Base-by-base conservation (phyloP, 2,329 filamentous ascomycete genomes). In the Arthrobotrys conoides region DNA sequence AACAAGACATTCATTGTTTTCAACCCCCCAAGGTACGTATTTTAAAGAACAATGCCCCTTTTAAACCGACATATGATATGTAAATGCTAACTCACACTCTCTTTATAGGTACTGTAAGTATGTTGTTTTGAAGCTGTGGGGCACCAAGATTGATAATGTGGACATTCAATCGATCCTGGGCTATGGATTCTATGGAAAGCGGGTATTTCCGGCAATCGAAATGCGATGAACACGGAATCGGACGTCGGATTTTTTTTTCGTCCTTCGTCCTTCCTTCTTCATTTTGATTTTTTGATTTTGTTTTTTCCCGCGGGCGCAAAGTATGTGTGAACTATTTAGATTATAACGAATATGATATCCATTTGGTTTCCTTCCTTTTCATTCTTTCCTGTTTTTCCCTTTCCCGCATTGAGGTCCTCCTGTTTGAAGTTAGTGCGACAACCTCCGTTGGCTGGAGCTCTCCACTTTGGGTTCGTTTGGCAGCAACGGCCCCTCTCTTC, bases 51-150 rank as follows among this genome's bases (percentile, higher is more conserved):
- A 5, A 41, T 16, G 16, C 8, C 8, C 33, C 33, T 36, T 36
- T 36, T 36, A 9, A 9, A 9, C 33, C 33, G 6, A 36, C 1
- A 6, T 36, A 36, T 36, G 8, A 36, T 5, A 36, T 36, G 9
- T 8, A 5, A 12, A 12, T 16, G 49, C 67, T 72, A 65, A 78
- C 63, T n/a, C 14, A 16, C n/a, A 2, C 3, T 4, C 3, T 1
- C 18, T 48, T 9, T 14, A 24, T 20, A 79, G 76, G 51, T 79
- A 79, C 53, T 72, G 76, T 48, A 68, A 69, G 38, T 36, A 57
- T 49, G 71, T 73, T 73, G 69, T 79, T 9, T 20, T 79, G 6
- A 79, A 79, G 64, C 68, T 79, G 16, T 79, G 76, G 76, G 76
- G 69, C 0, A 57, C 76, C 12, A 72, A 79, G 76, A 79, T 72